These are phyloP conservation scores for Sporothrix inflata DNA, from an alignment of 2,329 filamentous ascomycete species.

Conservation along the genomic window DNA sequence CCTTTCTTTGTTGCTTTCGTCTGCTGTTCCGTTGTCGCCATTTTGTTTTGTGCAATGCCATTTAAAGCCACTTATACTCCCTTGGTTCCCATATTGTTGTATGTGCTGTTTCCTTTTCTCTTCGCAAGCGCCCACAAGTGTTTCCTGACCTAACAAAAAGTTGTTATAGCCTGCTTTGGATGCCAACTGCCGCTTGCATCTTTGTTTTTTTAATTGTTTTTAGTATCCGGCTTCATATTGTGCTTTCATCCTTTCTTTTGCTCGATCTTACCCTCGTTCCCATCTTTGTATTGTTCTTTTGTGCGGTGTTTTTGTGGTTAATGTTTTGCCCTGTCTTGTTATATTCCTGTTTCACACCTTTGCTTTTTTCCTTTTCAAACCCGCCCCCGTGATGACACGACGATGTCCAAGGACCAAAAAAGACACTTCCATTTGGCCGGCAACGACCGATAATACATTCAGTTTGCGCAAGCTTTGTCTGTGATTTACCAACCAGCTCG, in stretches of 20 bases:
- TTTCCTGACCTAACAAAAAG: not conserved
- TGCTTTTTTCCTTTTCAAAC: not conserved
- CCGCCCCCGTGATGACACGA: slow-evolving; percentile 31
- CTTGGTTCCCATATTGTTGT: not conserved
- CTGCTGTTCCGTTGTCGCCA: not conserved
- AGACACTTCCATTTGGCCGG: slow-evolving; percentile 35
- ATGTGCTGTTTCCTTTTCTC: not conserved
- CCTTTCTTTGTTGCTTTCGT: not conserved
- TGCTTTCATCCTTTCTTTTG: not conserved
- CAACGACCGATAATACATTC: slow-evolving; percentile 36
- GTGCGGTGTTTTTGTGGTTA: not conserved
- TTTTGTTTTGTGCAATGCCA: not conserved
- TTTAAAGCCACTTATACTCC: slow-evolving; percentile 6
- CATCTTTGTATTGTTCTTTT: not conserved
- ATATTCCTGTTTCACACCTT: not conserved
- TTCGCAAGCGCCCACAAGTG: not conserved
- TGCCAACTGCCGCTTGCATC: not conserved
- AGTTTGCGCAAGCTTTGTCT: not conserved
- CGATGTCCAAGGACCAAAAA: slow-evolving; percentile 31
- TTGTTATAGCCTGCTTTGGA: not conserved
- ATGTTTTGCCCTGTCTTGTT: not conserved
- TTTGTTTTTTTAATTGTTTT: not conserved
- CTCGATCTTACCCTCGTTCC: not conserved
- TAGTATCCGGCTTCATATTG: not conserved
- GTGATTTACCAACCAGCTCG: no score